Conservation (phyloP, 805 yeast genomes). For the Pichia exigua region DNA sequence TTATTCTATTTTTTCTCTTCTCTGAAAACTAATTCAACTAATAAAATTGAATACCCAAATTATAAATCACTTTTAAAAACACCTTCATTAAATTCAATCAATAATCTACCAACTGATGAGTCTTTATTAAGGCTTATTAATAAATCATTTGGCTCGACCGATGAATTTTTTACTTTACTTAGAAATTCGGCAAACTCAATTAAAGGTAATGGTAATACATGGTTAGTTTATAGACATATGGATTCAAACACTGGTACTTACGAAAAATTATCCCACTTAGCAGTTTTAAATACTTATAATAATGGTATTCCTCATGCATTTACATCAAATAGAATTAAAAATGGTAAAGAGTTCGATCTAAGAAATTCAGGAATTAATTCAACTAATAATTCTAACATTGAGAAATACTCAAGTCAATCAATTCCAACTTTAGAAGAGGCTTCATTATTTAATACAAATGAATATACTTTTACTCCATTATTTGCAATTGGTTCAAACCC, state of each 20-base stretch:
- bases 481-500: constrained; percentile 69
- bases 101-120: constrained; percentile 16
- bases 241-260: constrained; percentile 13
- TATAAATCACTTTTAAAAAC: constrained; percentile 28
- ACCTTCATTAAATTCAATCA: constrained; percentile 22
- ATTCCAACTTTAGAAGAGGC: constrained; percentile 35
- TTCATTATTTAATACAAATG: constrained; percentile 34
- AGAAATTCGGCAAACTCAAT: constrained; percentile 61
- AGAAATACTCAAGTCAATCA: constrained; percentile 11
- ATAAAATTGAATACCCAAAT: constrained; percentile 18
- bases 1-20: constrained; percentile 42
- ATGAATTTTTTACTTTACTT: constrained; percentile 66
- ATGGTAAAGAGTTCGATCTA: constrained; percentile 6
- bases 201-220: constrained; percentile 85
- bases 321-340: constrained; percentile 41
- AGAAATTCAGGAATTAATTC: not conserved
- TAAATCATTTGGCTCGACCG: constrained; percentile 65
- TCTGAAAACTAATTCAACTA: constrained; percentile 23
- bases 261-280: constrained; percentile 38
- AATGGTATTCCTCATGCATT: constrained; percentile 75
- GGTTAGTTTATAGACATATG: constrained; percentile 62
- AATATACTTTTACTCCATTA: constrained; percentile 43
- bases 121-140: constrained; percentile 40
- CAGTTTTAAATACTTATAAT: constrained; percentile 76
- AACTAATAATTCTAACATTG: constrained; percentile 7